Percentiles rank a stretch among this genome's conserved stretches.
phyloP scores from a whole-genome alignment of 768 basidiomycete species.

The Phaffia tasmanica region DNA sequence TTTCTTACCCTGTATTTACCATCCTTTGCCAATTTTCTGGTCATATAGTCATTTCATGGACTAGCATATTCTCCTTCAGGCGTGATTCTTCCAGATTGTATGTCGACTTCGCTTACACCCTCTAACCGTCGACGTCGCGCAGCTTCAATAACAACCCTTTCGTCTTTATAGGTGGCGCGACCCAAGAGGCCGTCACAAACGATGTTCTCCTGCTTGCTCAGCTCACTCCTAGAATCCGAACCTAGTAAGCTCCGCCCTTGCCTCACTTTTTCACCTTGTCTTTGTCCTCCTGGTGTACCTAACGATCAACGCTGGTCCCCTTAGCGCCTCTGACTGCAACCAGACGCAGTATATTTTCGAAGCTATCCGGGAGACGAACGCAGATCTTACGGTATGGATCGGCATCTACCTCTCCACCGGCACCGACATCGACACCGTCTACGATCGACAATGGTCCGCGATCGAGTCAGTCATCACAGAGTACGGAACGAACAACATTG shows the following conservation, averaged over 20 bases:
- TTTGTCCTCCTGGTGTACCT: no score
- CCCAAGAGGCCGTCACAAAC: conserved; percentile 10
- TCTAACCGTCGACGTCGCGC: no score
- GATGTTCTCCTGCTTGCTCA: conserved; percentile 21
- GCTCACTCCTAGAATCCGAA: conserved; percentile 22
- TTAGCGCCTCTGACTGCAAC: conserved; percentile 34
- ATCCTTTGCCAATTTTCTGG: no score
- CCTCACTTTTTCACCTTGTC: background rate
- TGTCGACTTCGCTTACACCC: no score
- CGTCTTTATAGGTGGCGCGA: conserved; percentile 4
- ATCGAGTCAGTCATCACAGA: conserved; percentile 8
- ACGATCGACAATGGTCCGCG: conserved; percentile 56
- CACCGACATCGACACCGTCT: conserved; percentile 42
- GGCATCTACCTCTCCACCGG: conserved; percentile 32
- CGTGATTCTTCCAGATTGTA: no score
- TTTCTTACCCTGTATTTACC: no score
- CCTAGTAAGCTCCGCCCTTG: conserved; percentile 10
- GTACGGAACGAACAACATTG: conserved; percentile 37
- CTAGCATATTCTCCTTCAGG: no score
- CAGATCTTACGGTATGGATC: conserved; percentile 62
- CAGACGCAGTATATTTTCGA: conserved; percentile 50
- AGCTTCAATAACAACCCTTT: no score
- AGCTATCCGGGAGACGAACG: conserved; percentile 80
- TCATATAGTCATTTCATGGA: no score
- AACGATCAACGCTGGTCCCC: no score